These are phyloP conservation scores for Sporisorium sorghi DNA, from an alignment of 1,284 basidiomycete genomes.

Conservation along the genomic window DNA sequence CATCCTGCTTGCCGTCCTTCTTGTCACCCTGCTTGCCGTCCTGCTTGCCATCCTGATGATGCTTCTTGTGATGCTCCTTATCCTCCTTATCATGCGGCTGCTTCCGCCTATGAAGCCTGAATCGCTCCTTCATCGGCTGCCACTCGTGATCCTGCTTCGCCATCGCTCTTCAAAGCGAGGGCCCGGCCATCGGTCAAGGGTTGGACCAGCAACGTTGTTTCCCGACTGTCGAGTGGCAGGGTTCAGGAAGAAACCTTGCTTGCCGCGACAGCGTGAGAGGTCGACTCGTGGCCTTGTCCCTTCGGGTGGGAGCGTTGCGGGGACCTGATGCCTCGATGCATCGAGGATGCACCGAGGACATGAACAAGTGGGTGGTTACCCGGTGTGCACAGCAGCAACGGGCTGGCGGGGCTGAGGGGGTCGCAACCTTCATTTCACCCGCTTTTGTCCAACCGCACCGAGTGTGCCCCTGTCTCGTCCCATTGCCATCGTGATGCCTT, in stretches of 20 bases:
- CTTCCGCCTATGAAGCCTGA: neutral
- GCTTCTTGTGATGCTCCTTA: neutral
- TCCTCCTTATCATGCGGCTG: neutral
- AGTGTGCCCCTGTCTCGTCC: too few relatives aligned
- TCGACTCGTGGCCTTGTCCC: neutral
- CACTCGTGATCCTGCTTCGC: neutral
- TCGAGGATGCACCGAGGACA: neutral
- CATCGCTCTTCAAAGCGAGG: neutral
- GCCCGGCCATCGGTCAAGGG: neutral
- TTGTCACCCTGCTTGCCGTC: neutral
- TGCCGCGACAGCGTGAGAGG: neutral
- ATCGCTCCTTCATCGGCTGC: neutral
- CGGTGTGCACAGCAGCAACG: neutral
- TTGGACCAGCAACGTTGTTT: neutral
- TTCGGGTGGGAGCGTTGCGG: too few relatives aligned
- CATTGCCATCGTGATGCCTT: too few relatives aligned
- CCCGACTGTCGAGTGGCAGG: too few relatives aligned
- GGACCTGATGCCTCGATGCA: neutral
- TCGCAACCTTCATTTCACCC: slow-evolving; percentile 3
- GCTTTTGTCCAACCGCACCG: too few relatives aligned
- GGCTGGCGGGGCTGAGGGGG: neutral
- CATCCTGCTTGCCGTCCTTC: neutral
- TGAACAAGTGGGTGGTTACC: slow-evolving; percentile 6
- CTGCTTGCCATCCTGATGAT: neutral
- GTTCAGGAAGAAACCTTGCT: slow-evolving; percentile 1